Base-by-base conservation (phyloP, 2,329 filamentous ascomycete species). In the Cercospora sp. region DNA sequence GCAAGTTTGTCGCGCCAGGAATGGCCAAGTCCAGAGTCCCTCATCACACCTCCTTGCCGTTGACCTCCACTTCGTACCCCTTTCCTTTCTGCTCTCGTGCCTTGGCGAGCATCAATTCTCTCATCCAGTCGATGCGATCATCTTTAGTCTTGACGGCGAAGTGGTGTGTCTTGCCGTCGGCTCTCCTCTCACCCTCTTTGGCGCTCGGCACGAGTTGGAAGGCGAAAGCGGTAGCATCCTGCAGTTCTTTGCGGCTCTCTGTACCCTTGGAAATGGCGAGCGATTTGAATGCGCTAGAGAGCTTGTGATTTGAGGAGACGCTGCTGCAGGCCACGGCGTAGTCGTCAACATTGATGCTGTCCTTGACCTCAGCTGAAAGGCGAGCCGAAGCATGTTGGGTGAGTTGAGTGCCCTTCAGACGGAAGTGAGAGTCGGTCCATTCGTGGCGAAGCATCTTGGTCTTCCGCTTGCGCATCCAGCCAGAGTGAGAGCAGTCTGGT, bases 101-200 rank as follows among this genome's bases (percentile, higher is more conserved):
- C 83, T 95, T 95, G 64, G 92, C 92, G 57, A 96, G 87, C 92
- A 96, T 96, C 69, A 96, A 83, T 85, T 96, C 92, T 64, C 92
- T 86, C 92, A 96, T 96, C 95, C 95, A 99, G 79, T 97, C 94
- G 75, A 98, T 97, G 69, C 94, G 87, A 78, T 97, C 92, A 77
- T 97, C 92, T 13, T 93, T 87, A 75, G 85, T 88, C 81, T 90
- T 91, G 73, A 97, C 94, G 0, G 94, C 92, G 78, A 98, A 98
- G 78, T 98, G 93, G 77, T 98, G 94, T 55, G 92, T 91, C 85
- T 97, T 97, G 30, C 64, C 65, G 13, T 57, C 62, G 1, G 8
- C 31, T 2, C 30, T 59, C n/a, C 33, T 42, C 78, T 84, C 70
- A 77, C 59, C 36, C n/a, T 57, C 59, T 57, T 83, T 83, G 73